These are phyloP conservation scores for Ustilago tritici DNA, from an alignment of 1,284 basidiomycete species.

Conservation along the genomic window DNA sequence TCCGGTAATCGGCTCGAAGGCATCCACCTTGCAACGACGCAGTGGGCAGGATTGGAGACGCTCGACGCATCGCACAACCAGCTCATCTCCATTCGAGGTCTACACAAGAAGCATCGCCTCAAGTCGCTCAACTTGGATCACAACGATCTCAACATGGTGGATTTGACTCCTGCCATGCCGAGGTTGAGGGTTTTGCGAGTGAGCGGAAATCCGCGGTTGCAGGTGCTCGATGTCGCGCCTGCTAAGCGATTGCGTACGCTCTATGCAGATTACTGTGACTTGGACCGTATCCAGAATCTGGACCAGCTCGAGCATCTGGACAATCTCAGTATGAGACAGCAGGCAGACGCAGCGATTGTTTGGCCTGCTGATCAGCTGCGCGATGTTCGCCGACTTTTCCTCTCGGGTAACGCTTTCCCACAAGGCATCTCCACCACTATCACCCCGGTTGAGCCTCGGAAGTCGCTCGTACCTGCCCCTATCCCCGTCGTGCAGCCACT, in stretches of 20 bases:
- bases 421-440: slow-evolving; percentile 28
- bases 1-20: slow-evolving; percentile 80
- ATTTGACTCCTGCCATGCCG: slow-evolving; percentile 50
- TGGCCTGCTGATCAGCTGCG: slow-evolving; percentile 80
- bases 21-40: slow-evolving; percentile 73
- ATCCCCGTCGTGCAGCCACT: slow-evolving; percentile 23
- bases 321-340: slow-evolving; percentile 90
- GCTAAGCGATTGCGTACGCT: slow-evolving; percentile 85
- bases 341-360: slow-evolving; percentile 76
- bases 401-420: slow-evolving; percentile 79
- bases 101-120: slow-evolving; percentile 70
- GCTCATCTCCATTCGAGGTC: slow-evolving; percentile 70
- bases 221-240: slow-evolving; percentile 77
- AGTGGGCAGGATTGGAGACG: slow-evolving; percentile 75
- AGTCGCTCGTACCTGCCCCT: slow-evolving; percentile 13
- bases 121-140: slow-evolving; percentile 85
- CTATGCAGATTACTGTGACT: slow-evolving; percentile 88
- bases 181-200: slow-evolving; percentile 80
- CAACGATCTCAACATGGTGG: slow-evolving; percentile 78
- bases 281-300: slow-evolving; percentile 73
- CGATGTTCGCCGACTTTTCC: slow-evolving; percentile 90
- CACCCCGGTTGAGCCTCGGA: slow-evolving; percentile 5
- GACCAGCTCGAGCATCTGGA: slow-evolving; percentile 79
- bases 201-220: slow-evolving; percentile 81
- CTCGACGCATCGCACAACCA: slow-evolving; percentile 84